Evolutionary conservation across 768 basidiomycete genomes (phyloP), one percentile per base, ranked within the genome.

Genomic region (Pleurotus sapidus): DNA sequence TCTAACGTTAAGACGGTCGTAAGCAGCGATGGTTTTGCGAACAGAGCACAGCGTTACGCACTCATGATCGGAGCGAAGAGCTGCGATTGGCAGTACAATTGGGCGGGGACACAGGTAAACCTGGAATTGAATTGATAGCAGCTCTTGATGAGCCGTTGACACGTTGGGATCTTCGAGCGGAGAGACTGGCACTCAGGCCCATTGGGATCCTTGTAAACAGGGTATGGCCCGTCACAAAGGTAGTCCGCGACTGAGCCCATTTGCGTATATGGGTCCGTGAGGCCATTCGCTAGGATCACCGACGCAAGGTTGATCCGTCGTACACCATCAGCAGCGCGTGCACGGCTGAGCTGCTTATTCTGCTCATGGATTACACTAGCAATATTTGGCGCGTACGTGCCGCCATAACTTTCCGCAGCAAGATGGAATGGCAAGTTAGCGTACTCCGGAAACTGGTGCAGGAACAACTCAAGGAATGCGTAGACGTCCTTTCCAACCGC

Each of bases 401-500:
- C 91, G 6, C 80, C 81, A 58, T 92, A 93, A 63, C 87, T 89
- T 70, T 92, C 91, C 0, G 88, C 89, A 17, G 88, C 89, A 60
- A 93, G 72, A 66, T 93, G 90, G 80, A 94, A 90, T 0, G 88
- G 83, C 6, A 76, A 72, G 20, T 72, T 73, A 8, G 87, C 76
- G 67, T 92, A 95, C 68, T 93, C 68, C 4, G 87, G 82, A 78
- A 84, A 95, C 42, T 87, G 79, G n/a, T 74, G 72, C 57, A 92
- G 72, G 83, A 93, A 94, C 43, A 94, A 80, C 63, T 91, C 80
- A 46, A 91, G 75, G 79, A 93, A 93, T 3, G 87, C 87, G 68
- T 90, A 88, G 11, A 99, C 93, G 59, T 98, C 95, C 71, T 90
- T 82, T 17, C 91, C 96, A 2, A 93, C 93, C 18, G 86, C 86